Percentiles rank a stretch among this genome's conserved stretches.
These are phyloP conservation scores for Pythium utonaiense DNA, from an alignment of 352 stramenopile species.

Conservation along the genomic window DNA sequence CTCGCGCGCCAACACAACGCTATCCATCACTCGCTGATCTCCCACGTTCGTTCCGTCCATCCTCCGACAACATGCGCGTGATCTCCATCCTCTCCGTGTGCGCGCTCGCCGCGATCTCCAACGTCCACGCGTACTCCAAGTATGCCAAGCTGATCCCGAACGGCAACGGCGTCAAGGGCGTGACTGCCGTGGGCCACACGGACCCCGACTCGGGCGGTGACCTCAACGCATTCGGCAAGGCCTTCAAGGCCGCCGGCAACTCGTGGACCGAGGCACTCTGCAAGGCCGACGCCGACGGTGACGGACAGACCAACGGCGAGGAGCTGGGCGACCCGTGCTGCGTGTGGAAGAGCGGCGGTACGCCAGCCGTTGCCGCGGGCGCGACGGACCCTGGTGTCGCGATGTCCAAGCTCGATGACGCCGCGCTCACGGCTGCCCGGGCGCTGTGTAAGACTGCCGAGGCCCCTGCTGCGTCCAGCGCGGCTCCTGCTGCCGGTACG, in stretches of 20 bases:
- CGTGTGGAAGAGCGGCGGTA: constrained; percentile 24
- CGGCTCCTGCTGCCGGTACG: constrained; percentile 9
- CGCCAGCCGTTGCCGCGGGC: constrained; percentile 15
- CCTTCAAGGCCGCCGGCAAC: constrained; percentile 21
- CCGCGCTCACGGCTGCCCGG: constrained; percentile 7
- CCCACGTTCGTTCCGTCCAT: too few species aligned
- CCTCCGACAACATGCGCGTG: constrained; percentile 13
- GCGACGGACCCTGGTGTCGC: constrained; percentile 21
- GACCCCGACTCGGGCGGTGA: constrained; percentile 9
- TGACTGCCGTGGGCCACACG: constrained; percentile 24
- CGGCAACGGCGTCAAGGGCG: constrained; percentile 14
- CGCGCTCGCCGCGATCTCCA: constrained; percentile 6
- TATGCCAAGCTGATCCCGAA: constrained; percentile 27
- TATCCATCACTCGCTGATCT: neutral
- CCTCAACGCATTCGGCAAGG: constrained; percentile 35
- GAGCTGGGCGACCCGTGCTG: constrained; percentile 62
- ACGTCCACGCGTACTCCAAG: constrained; percentile 10
- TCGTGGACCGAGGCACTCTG: constrained; percentile 36
- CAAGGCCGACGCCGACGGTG: constrained; percentile 42
- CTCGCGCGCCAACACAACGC: neutral
- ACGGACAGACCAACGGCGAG: constrained; percentile 53
- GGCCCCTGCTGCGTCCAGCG: neutral
- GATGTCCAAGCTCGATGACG: constrained; percentile 20
- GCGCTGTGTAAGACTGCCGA: constrained; percentile 7
- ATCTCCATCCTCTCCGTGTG: constrained; percentile 11